A percentile compares a stretch with the other conserved stretches of the same genome.
Conservation (phyloP, 306 rosid species). For the Inga laurina region DNA sequence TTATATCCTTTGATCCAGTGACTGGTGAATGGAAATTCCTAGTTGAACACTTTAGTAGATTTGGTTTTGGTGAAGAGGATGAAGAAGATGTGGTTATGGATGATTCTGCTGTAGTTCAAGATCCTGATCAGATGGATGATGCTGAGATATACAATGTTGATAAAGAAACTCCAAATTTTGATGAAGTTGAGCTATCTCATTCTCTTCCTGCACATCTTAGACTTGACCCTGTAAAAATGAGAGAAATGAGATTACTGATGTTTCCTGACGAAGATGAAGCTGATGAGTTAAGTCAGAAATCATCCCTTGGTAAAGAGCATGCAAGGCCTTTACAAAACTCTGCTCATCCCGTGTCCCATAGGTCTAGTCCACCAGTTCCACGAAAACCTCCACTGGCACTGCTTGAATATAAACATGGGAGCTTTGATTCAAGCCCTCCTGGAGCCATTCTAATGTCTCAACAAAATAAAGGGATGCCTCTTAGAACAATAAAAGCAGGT, state of each 20-base stretch:
- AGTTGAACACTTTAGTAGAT: slow-evolving; percentile 91
- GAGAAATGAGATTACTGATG: slow-evolving; percentile 92
- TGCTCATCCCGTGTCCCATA: slow-evolving; percentile 48
- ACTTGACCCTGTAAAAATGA: slow-evolving; percentile 90
- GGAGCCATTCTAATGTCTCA: slow-evolving; percentile 86
- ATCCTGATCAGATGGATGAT: slow-evolving; percentile 40
- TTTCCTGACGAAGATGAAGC: slow-evolving; percentile 59
- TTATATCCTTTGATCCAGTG: slow-evolving; percentile 65
- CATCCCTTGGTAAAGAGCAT: slow-evolving; percentile 55
- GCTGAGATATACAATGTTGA: slow-evolving; percentile 58
- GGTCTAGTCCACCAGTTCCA: slow-evolving; percentile 55
- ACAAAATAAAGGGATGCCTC: slow-evolving; percentile 65
- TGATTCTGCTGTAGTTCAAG: slow-evolving; percentile 47
- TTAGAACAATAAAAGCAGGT: slow-evolving; percentile 61
- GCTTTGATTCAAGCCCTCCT: slow-evolving; percentile 66
- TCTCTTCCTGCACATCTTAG: slow-evolving; percentile 96
- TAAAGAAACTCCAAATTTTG: slow-evolving; percentile 48
- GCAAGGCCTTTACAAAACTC: slow-evolving; percentile 53
- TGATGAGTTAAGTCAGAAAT: slow-evolving; percentile 48
- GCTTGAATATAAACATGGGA: slow-evolving; percentile 81
- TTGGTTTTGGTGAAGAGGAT: slow-evolving; percentile 85
- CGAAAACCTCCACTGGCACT: slow-evolving; percentile 88
- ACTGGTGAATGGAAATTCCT: slow-evolving; percentile 82
- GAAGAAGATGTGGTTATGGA: slow-evolving; percentile 79
- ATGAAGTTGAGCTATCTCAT: slow-evolving; percentile 71